Conservation (phyloP, 2,329 filamentous ascomycete species). For the Neocucurbitaria cava region DNA sequence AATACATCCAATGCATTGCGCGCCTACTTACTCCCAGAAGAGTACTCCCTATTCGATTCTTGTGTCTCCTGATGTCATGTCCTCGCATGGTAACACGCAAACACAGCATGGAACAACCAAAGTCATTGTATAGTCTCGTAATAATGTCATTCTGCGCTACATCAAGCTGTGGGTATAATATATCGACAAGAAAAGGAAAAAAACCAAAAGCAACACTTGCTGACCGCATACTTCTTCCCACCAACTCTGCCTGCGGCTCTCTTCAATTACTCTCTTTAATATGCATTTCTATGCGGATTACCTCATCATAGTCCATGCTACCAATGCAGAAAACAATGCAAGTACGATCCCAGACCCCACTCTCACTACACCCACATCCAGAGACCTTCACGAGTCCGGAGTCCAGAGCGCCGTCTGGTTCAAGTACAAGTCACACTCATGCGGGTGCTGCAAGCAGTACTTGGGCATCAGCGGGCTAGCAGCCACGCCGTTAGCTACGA, state of each 20-base stretch:
- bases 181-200: background rate
- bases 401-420: slow-evolving; percentile 52
- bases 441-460: slow-evolving; percentile 65
- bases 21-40: too few relatives aligned
- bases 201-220: too few relatives aligned
- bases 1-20: too few relatives aligned
- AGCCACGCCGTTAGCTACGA: slow-evolving; percentile 61
- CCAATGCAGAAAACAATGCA: background rate
- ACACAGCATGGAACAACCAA: background rate
- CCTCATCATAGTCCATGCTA: background rate
- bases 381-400: background rate
- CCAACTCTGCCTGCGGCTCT: background rate
- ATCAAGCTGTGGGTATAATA: background rate
- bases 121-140: background rate
- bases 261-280: background rate
- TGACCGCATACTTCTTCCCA: background rate
- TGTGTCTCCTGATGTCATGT: too few relatives aligned
- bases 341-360: background rate
- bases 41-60: too few relatives aligned
- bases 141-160: background rate
- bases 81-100: too few relatives aligned
- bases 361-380: background rate
- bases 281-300: background rate
- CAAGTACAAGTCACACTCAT: slow-evolving; percentile 63
- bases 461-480: slow-evolving; percentile 62